Evolutionary conservation across 257 asterid genomes (phyloP), one percentile per base, ranked within the genome.

Genomic region (Nicotiana noctiflora): DNA sequence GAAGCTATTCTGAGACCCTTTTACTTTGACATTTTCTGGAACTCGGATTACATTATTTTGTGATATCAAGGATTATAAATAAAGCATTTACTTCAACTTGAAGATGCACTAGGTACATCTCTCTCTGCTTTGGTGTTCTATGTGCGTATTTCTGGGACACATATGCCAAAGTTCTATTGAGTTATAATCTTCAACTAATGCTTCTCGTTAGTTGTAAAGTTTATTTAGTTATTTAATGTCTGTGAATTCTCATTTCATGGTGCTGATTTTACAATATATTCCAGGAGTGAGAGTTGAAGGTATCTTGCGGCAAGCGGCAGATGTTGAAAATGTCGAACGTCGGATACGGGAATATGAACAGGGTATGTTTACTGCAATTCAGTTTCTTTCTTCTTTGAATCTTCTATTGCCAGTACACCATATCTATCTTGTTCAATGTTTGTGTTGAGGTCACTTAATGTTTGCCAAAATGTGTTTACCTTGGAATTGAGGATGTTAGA

Each of bases 261-360:
- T 81, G 44, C 64, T 86, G 82, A 55, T 27, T 60, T 81, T 49
- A 72, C 31, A 84, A 65, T 25, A 84, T 34, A 62, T 85, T 84
- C 59, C 84, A 95, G 99, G 98, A 79, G 88, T 92, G 70, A 91
- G 86, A 86, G 91, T 92, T 55, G 98, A 95, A 89, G 99, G 99
- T 46, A 93, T 95, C 82, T 86, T 95, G 86, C 89, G 99, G 84
- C 99, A 95, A 88, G 98, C 99, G 76, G 99, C 99, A 77, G 95
- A 93, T 87, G 99, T 95, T 75, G 97, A 95, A 79, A 92, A 92
- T 75, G 99, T 95, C 79, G 97, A 95, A 83, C 90, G 84, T 72
- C 90, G 99, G 81, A 92, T 95, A 82, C 90, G 88, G 79, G 99
- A 93, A 88, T 95, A 90, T 76, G 99, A 95, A 87, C 89, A 91